Base-by-base conservation (phyloP, 2,329 filamentous ascomycete species). In the Harringtonia lauricola region DNA sequence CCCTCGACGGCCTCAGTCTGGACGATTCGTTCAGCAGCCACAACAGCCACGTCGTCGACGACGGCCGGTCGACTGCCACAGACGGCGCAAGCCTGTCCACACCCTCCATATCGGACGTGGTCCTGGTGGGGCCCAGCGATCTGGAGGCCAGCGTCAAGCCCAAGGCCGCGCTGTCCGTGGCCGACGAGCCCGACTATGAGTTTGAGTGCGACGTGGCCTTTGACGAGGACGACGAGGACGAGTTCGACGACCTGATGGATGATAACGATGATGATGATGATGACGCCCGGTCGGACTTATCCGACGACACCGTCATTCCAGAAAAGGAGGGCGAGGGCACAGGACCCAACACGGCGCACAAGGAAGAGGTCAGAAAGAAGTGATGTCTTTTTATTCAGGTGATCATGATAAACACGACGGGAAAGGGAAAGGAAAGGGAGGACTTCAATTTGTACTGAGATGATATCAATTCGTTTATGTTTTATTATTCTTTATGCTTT, bases 191-290 rank as follows among this genome's bases (percentile, higher is more conserved):
- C 8, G 29, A 34, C 6, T 36, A 41, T 31, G 42, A 43, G 1
- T 36, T 39, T 18, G 37, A 45, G 1, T 40, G 39, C 4, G 37
- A 47, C 6, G 33, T 37, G 21, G 30, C 22, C 13, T 36, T 36
- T 36, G 7, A 14, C 4, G 37, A 18, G 8, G 14, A 7, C 18
- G 17, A 45, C 10, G 30, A 41, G 15, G 30, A 36, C n/a, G 37
- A 18, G 8, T 13, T 4, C 18, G 17, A 45, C 10, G 30, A 41
- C 18, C 43, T 47, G 6, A 42, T 44, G 13, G 47, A 51, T 34
- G 29, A 46, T 6, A 43, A 51, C 47, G 53, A 55, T 18, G 52
- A 52, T 19, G 54, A 46, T 34, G 29, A 47, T 28, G 34, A 41
- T 22, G 47, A 49, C 15, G 40, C 45, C 2, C 31, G 29, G 30